A percentile compares a stretch with the other conserved stretches of the same genome.
Conservation (phyloP, 2,329 filamentous ascomycete species). For the Diaporthe sp. region DNA sequence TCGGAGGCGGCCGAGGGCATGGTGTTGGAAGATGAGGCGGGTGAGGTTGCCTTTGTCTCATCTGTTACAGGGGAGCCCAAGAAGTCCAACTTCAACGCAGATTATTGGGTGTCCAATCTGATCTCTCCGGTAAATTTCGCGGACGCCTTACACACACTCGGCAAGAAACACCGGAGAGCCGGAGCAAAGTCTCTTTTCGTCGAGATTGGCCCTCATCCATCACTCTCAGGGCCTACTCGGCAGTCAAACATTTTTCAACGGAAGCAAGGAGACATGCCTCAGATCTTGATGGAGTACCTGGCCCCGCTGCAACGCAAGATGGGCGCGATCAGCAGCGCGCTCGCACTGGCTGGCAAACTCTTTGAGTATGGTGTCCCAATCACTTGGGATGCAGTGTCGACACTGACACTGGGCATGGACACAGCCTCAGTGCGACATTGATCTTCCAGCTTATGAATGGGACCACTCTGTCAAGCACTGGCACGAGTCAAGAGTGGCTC, state of each 20-base stretch:
- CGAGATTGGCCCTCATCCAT: slow-evolving; percentile 44
- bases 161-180: not conserved
- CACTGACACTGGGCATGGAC: not conserved
- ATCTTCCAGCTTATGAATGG: not conserved
- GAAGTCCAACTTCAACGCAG: not conserved
- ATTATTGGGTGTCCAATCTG: slow-evolving; percentile 27
- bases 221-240: slow-evolving; percentile 42
- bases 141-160: not conserved
- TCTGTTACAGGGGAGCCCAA: not conserved
- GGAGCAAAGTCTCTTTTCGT: slow-evolving; percentile 33
- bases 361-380: not conserved
- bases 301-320: slow-evolving; percentile 56
- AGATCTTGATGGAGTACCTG: slow-evolving; percentile 43
- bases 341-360: slow-evolving; percentile 43
- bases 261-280: not conserved
- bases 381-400: not conserved
- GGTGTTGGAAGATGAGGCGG: not conserved
- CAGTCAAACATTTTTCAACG: slow-evolving; percentile 30
- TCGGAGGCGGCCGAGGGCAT: slow-evolving; percentile 24
- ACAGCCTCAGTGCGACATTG: not conserved
- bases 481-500: slow-evolving; percentile 35
- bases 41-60: not conserved
- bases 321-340: slow-evolving; percentile 56
- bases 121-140: slow-evolving; percentile 2
- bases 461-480: slow-evolving; percentile 7